Conservation (phyloP, 768 basidiomycete species). For the Panus rudis region DNA sequence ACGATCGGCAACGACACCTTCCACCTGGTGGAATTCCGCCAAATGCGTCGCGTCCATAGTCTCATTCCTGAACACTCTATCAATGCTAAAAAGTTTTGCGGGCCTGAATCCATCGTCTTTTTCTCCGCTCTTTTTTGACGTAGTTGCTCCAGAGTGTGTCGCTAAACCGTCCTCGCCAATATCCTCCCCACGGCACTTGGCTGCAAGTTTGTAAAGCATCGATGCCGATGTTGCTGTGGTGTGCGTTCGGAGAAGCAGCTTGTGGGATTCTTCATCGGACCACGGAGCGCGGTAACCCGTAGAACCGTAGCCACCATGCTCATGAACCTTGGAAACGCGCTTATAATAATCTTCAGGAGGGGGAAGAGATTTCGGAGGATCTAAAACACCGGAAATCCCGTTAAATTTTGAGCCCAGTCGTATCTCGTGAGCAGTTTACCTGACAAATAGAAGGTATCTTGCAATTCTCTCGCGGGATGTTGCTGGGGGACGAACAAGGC, state of each 20-base stretch:
- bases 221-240: conserved; percentile 92
- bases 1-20: conserved; percentile 95
- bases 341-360: conserved; percentile 83
- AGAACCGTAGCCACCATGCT: conserved; percentile 84
- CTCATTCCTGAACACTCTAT: conserved; percentile 98
- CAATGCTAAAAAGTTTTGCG: conserved; percentile 94
- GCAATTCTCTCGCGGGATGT: conserved; percentile 94
- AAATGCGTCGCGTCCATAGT: conserved; percentile 97
- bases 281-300: conserved; percentile 97
- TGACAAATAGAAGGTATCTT: conserved; percentile 98
- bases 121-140: conserved; percentile 20
- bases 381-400: conserved; percentile 28
- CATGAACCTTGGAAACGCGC: conserved; percentile 77
- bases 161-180: conserved; percentile 21
- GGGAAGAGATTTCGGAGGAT: conserved; percentile 68
- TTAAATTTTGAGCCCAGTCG: neutral
- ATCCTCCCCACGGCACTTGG: conserved; percentile 62
- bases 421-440: conserved; percentile 45
- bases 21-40: conserved; percentile 99
- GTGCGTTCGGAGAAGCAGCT: conserved; percentile 91
- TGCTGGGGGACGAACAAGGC: conserved; percentile 97
- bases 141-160: conserved; percentile 34
- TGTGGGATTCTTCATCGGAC: conserved; percentile 85
- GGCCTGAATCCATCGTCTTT: conserved; percentile 76
- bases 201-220: conserved; percentile 93